phyloP scores from a whole-genome alignment of 345 rosid genomes.

The Noccaea bulbosa region DNA sequence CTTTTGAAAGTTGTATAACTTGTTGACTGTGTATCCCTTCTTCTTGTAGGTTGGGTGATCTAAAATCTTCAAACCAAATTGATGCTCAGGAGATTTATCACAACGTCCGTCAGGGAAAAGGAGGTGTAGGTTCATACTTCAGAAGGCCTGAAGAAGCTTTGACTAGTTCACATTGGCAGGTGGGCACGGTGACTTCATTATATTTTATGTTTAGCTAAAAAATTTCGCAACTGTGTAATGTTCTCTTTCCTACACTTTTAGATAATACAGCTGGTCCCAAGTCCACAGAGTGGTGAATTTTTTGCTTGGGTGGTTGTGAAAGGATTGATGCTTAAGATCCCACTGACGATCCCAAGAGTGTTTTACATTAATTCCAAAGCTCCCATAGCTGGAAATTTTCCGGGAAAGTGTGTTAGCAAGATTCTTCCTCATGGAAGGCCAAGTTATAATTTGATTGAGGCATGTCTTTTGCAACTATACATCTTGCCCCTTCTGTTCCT shows the following conservation, averaged over 20 bases:
- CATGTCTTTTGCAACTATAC: conserved; percentile 37
- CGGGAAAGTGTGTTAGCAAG: conserved; percentile 83
- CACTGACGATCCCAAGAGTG: conserved; percentile 75
- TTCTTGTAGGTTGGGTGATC: conserved; percentile 64
- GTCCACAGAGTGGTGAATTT: conserved; percentile 62
- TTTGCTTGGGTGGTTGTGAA: conserved; percentile 91
- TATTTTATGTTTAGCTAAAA: conserved; percentile 21
- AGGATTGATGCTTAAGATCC: conserved; percentile 91
- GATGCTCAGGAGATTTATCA: conserved; percentile 46
- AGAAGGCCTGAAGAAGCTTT: conserved; percentile 78
- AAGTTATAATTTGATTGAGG: conserved; percentile 81
- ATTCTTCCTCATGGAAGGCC: conserved; percentile 85
- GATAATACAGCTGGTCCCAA: conserved; percentile 83
- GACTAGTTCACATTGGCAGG: conserved; percentile 91
- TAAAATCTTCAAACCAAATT: conserved; percentile 46
- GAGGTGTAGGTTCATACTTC: conserved; percentile 81
- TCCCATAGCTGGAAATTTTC: conserved; percentile 62
- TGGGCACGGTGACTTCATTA: conserved; percentile 31
- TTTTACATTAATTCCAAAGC: conserved; percentile 82
- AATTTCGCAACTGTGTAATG: conserved; percentile 34
- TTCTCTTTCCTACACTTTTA: conserved; percentile 44
- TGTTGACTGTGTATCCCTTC: conserved; percentile 28
- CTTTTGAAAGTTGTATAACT: conserved; percentile 24
- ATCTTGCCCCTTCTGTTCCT: conserved; percentile 19
- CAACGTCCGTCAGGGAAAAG: conserved; percentile 52